Conservation (phyloP, 371 early-diverging fungal species). For the Sporodiniella umbellata region DNA sequence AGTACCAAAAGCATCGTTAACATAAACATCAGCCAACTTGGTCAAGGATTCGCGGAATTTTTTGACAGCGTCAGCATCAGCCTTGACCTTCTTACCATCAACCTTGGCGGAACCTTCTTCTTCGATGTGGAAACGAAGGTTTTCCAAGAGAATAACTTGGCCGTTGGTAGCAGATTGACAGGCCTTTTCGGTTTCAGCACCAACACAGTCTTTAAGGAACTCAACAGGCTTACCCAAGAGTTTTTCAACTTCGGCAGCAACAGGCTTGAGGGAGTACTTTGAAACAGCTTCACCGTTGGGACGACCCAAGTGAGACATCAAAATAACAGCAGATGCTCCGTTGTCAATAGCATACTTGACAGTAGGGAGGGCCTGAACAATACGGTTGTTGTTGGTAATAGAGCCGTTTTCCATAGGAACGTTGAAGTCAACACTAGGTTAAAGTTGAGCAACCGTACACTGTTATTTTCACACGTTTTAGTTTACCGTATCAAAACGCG, state of each 20-base stretch:
- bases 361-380: conserved; percentile 95
- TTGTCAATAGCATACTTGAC: conserved; percentile 89
- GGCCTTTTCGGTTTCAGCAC: conserved; percentile 80
- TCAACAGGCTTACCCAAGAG: conserved; percentile 84
- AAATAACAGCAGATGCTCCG: conserved; percentile 86
- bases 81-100: conserved; percentile 90
- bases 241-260: conserved; percentile 81
- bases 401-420: conserved; percentile 92
- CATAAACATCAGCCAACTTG: conserved; percentile 94
- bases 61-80: conserved; percentile 74
- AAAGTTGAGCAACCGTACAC: neutral
- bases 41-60: conserved; percentile 90
- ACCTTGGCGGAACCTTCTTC: conserved; percentile 96
- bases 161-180: conserved; percentile 77
- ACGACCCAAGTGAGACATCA: conserved; percentile 98
- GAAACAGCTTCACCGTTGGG: conserved; percentile 89
- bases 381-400: conserved; percentile 97
- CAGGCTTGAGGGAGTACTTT: conserved; percentile 93
- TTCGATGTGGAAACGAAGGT: conserved; percentile 97
- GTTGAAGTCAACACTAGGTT: conserved; percentile 95
- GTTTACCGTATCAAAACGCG: conserved; percentile 90
- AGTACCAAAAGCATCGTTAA: conserved; percentile 99
- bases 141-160: conserved; percentile 94
- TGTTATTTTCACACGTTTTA: neutral
- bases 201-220: conserved; percentile 95